Conservation (phyloP, 345 rosid genomes). For the Pugionium dolabratum region DNA sequence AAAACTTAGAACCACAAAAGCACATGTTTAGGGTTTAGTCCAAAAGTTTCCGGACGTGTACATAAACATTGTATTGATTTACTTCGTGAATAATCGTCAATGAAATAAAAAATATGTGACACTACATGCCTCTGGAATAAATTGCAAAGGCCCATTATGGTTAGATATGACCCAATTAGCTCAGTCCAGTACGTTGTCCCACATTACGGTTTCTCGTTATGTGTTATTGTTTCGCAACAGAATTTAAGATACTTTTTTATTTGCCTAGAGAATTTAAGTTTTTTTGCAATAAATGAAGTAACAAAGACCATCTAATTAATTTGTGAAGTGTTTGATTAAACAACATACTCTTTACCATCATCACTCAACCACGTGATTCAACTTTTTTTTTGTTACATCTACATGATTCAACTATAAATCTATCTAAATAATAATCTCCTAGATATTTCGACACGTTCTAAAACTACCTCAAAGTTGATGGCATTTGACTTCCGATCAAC, state of each 20-base stretch:
- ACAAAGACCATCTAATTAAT: not conserved
- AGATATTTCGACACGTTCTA: not conserved
- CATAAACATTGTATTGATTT: too few species aligned
- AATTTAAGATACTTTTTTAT: too few species aligned
- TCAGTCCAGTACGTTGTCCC: too few species aligned
- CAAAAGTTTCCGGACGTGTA: too few species aligned
- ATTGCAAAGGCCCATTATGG: conserved; percentile 5
- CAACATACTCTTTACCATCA: not conserved
- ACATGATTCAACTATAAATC: not conserved
- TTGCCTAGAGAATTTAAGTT: too few species aligned
- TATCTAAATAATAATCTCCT: not conserved
- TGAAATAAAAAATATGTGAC: not conserved
- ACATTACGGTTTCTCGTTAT: too few species aligned
- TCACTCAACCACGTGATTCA: not conserved
- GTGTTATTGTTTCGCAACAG: too few species aligned
- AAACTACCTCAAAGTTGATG: conserved; percentile 1
- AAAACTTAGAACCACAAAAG: too few species aligned
- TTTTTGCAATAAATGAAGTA: too few species aligned
- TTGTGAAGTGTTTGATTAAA: not conserved
- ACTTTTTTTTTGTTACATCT: not conserved
- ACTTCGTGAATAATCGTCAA: not conserved
- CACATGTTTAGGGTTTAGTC: too few species aligned
- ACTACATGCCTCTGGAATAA: not conserved
- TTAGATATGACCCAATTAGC: not conserved
- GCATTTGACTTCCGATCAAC: conserved; percentile 1